Evolutionary conservation across 495 filamentous ascomycete species (phyloP).

Genomic region (Cryomyces minteri): DNA sequence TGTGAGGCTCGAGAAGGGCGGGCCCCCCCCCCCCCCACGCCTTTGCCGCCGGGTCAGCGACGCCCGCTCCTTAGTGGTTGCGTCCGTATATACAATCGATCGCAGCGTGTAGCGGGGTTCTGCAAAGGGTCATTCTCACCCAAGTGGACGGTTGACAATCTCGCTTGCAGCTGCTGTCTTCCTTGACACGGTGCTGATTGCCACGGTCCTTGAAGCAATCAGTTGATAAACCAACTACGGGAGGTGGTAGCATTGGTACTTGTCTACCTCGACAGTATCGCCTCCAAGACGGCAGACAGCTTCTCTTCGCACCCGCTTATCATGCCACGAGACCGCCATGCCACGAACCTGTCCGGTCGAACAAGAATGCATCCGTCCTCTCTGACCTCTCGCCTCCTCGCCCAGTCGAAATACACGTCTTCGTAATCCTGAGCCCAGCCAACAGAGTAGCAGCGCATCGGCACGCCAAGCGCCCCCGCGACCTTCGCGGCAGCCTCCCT

Average conservation of each 20-base stretch:
- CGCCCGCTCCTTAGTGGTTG: no score
- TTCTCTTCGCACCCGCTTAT: constrained; percentile 9
- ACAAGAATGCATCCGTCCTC: constrained; percentile 33
- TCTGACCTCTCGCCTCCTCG: constrained; percentile 23
- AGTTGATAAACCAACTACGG: no score
- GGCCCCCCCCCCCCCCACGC: no score
- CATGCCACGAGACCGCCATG: constrained; percentile 19
- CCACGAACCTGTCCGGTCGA: constrained; percentile 29
- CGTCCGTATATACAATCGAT: no score
- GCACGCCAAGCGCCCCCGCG: constrained; percentile 15
- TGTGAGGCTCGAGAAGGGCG: no score
- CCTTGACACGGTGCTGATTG: no score
- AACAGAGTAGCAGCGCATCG: constrained; percentile 25
- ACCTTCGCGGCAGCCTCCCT: constrained; percentile 24
- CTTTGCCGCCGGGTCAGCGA: no score
- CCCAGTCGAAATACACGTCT: constrained; percentile 36
- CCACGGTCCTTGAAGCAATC: no score
- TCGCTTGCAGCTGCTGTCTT: no score
- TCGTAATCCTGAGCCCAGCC: constrained; percentile 31
- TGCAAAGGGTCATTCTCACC: no score
- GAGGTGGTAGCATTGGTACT: background rate
- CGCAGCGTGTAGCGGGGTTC: no score
- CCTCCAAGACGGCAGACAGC: constrained; percentile 13
- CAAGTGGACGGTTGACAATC: no score
- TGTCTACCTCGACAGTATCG: constrained; percentile 1